Base-by-base conservation (phyloP, 805 yeast genomes). In the Metschnikowia santaceciliae region DNA sequence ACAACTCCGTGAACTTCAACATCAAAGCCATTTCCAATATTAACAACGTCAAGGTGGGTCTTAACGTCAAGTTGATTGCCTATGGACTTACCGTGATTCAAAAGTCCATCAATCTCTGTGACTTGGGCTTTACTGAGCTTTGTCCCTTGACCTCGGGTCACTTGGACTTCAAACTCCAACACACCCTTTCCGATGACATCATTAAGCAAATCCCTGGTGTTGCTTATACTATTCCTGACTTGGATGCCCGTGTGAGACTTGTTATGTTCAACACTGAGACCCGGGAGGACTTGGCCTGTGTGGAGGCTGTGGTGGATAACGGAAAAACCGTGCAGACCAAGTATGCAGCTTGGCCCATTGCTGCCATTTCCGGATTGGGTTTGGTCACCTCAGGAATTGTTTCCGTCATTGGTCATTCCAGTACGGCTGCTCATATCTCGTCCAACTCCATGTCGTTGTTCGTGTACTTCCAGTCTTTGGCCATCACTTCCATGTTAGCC, bases 361-460 rank as follows among this genome's bases (percentile, higher is more conserved):
- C 97, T 3, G 91, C 90, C 20, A 79, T 94, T 40, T 82, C 97
- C 3, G 95, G 96, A 45, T 66, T 89, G 42, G 98, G 98, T 53
- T 79, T 94, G 45, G 66, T 90, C 42, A 86, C 95, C 3, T 88
- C 97, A 1, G 96, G 96, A 22, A 79, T 90, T 50, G 83, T 90
- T 34, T 88, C 96, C 0, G 83, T 90, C 38, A 77, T 86, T 57
- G 97, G 98, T 10, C 94, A 91, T 66, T 84, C 94, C 17, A 82
- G 84, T 54, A 92, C 97, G 1, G 96, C 99, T 2, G 91, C 97
- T 3, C 98, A 94, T 66, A 90, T 94, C 63, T 96, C 97, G n/a
- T 87, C 97, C 17, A 94, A 94, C 72, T 86, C 96, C 15, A 85
- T 92, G 64, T 88, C 97, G 1, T 75, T 94, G 54, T 94, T 94